Evolutionary conservation across 108 stramenopile genomes (phyloP).

Genomic region (Mediolabrus comicus): DNA sequence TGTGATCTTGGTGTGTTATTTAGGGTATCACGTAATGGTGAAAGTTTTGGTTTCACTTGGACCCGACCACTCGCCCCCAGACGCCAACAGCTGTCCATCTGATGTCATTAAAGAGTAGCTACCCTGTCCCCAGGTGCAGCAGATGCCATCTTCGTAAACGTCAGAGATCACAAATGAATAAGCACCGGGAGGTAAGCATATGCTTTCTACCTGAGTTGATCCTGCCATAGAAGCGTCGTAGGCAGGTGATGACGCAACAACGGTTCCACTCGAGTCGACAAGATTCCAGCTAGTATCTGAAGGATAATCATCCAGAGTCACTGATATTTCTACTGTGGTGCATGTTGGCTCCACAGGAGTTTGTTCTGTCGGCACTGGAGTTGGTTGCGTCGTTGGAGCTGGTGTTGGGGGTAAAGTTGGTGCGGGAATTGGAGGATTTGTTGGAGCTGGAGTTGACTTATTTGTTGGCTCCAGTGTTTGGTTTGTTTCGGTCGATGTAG

Average conservation of each 20-base stretch:
- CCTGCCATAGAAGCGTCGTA: slow-evolving; percentile 3
- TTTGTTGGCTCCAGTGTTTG: background rate
- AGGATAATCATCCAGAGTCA: slow-evolving; percentile 18
- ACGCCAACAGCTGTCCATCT: slow-evolving; percentile 1
- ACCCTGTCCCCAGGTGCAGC: background rate
- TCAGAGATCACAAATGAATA: slow-evolving; percentile 22
- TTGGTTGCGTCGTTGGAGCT: background rate
- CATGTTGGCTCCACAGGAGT: background rate
- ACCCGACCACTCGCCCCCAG: slow-evolving; percentile 17
- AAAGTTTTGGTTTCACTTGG: slow-evolving; percentile 10
- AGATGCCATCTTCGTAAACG: slow-evolving; percentile 16
- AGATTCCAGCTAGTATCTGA: slow-evolving; percentile 14
- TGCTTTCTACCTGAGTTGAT: background rate
- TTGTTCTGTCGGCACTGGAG: background rate
- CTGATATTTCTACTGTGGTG: slow-evolving; percentile 2
- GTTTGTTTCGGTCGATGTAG: background rate
- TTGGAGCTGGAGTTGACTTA: background rate
- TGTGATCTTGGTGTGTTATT: too few species aligned
- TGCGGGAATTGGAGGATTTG: background rate
- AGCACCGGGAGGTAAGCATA: slow-evolving; percentile 4
- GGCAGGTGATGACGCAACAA: slow-evolving; percentile 3
- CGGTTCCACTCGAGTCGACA: background rate
- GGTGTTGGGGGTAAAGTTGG: background rate
- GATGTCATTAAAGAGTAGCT: background rate
- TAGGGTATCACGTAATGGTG: background rate